Percentiles rank a stretch among this genome's conserved stretches.
These are phyloP conservation scores for Begonia peltatifolia DNA, from an alignment of 306 rosid genomes.

Conservation along the genomic window DNA sequence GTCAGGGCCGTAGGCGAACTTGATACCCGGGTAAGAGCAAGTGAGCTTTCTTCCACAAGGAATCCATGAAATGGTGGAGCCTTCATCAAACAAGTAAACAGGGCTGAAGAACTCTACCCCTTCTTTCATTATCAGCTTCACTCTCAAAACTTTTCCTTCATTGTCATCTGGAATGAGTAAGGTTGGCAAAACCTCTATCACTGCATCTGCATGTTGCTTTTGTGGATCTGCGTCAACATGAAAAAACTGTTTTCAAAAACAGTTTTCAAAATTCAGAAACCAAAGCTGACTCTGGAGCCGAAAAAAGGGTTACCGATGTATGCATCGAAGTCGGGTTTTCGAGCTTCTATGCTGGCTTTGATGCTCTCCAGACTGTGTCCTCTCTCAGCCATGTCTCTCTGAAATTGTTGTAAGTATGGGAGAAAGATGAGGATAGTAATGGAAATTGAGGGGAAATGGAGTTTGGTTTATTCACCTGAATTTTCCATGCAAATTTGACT, in stretches of 20 bases:
- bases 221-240: slow-evolving; percentile 59
- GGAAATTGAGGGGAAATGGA: background rate
- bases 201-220: slow-evolving; percentile 95
- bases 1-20: slow-evolving; percentile 81
- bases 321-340: slow-evolving; percentile 96
- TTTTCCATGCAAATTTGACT: slow-evolving; percentile 98
- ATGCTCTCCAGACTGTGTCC: slow-evolving; percentile 99
- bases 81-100: slow-evolving; percentile 92
- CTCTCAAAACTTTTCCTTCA: slow-evolving; percentile 86
- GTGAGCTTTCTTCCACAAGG: slow-evolving; percentile 99
- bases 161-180: slow-evolving; percentile 77
- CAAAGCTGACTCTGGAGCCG: background rate
- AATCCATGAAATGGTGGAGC: slow-evolving; percentile 89
- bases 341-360: slow-evolving; percentile 95
- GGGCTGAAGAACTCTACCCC: slow-evolving; percentile 73
- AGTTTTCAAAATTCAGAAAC: background rate
- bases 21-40: slow-evolving; percentile 99
- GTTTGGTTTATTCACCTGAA: slow-evolving; percentile 46
- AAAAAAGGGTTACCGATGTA: slow-evolving; percentile 43
- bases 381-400: slow-evolving; percentile 99
- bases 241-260: no score
- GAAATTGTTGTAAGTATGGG: slow-evolving; percentile 10
- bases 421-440: background rate
- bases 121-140: slow-evolving; percentile 84
- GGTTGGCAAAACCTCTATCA: slow-evolving; percentile 93